Base-by-base conservation (phyloP, 768 basidiomycete genomes). In the Tricholoma bakamatsutake region DNA sequence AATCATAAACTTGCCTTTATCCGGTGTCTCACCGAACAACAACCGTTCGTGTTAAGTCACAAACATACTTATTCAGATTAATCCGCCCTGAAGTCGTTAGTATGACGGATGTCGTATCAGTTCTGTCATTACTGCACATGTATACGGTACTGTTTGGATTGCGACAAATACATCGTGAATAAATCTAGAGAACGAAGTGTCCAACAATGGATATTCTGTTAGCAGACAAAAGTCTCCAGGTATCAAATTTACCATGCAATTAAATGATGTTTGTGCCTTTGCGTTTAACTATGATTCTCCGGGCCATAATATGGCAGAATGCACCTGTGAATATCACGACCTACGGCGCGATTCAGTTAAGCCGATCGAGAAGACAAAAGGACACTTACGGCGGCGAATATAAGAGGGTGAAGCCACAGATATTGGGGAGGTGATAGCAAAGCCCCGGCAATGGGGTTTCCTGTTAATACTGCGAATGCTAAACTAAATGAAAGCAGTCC, bases 361-460 rank as follows among this genome's bases (percentile, higher is more conserved):
- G 30, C 31, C 15, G 35, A 37, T 27, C 56, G 7, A 46, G 40
- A 18, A 46, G 43, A 48, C 24, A 49, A 18, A 55, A 46, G 24
- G 30, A 33, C 7, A 68, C 71, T 24, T 60, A 79, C 78, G 30
- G 74, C 72, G 43, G 76, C 73, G 55, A 80, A 78, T 27, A 76
- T 71, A 0, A 80, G 61, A 18, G 78, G 75, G 28, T 69, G 65
- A 55, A 69, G 68, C 78, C 78, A 80, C 18, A 52, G 58, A 50
- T 73, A 69, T 15, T 66, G 64, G 7, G 70, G 66, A 7, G 74
- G 60, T 9, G 73, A 71, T 30, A 80, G 66, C 15, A 83, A 61
- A 0, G 79, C 79, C 15, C 82, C 81, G 24, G 75, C 73, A 47
- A 84, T 75, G 1, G 81, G 82, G 51, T 77, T 79, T 3, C 81